Base-by-base conservation (phyloP, 164 flowering plant genomes). In the Vitis labrusca region DNA sequence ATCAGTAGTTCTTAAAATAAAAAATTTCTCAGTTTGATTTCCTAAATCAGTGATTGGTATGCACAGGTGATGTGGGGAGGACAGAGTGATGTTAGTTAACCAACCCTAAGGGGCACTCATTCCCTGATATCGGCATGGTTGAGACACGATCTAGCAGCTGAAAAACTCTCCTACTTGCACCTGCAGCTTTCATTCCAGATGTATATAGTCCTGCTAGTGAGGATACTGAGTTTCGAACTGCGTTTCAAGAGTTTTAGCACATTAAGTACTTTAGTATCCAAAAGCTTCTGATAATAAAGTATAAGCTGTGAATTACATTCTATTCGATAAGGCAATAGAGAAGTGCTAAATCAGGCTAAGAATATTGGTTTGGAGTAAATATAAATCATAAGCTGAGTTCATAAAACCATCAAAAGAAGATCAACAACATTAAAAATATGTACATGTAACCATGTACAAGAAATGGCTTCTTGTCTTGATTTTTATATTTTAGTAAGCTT, bases 111-210 rank as follows among this genome's bases (percentile, higher is more conserved):
- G 99, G 99, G 69, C 97, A 91, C 72, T 78, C 73, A 37, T 85
- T 73, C 82, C 99, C 99, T 11, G 97, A 77, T 73, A 77, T 83
- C 19, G 91, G 82, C 99, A 96, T 93, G 73, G 88, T 74, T 58
- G 98, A 86, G 29, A 71, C 77, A 44, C 97, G 98, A 71, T 96
- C 99, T 62, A 96, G 77, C 65, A 96, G 86, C 83, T 96, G 99
- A 71, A 93, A 96, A 58, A 96, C 99, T 66, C 98, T 76, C 72
- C 96, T 88, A 77, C 99, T 96, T 37, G 99, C 99, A 62, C 99
- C 98, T 19, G 97, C 97, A 78, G 99, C 98, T 89, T 96, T 96
- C 99, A 96, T 96, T 37, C 91, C 89, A 8, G 81, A 81, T 29
- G 98, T 86, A 67, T 93, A 96, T 75, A 93, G 76, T 51, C 97